Base-by-base conservation (phyloP, 148 eudicot species). In the Rhododendron ovatum region DNA sequence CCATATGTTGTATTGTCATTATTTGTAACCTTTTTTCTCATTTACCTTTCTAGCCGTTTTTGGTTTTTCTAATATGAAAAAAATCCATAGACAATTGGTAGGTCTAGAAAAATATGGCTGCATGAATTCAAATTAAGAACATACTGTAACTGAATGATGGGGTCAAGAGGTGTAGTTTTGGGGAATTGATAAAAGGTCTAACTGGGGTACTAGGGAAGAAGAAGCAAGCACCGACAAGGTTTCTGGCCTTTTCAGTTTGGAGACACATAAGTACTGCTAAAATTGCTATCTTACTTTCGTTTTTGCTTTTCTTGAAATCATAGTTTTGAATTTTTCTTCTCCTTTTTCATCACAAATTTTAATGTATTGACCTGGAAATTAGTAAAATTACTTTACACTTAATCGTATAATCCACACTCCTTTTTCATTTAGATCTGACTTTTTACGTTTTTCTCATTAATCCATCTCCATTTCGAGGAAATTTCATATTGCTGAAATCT, bases 121-220 rank as follows among this genome's bases (percentile, higher is more conserved):
- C 39, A 80, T 55, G 15, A 80, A n/a, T 50, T 48, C 61, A 14
- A 80, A 79, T 4, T 50, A 50, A 80, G 61, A 80, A 80, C 61
- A 80, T 13, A 6, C 8, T n/a, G 82, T 55, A 50, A 48, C 61
- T 50, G 22, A n/a, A 30, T 50, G 82, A 28, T 28, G 63, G 63
- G 30, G 11, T 80, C 8, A 18, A 80, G 12, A 50, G 39, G 79
- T 13, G 4, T 76, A 76, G 24, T 76, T 76, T 39, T 76, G 48
- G 78, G 79, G n/a, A 39, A 35, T 37, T 39, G 79, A 67, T 76
- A 76, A 76, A 37, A 76, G n/a, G 79, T 76, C 79, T 39, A 76
- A 76, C 48, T 39, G 13, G 79, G 43, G 13, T 76, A 20, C 79
- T 39, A 76, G 79, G 79, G 79, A 39, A 76, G 79, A 76, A 39